phyloP scores from a whole-genome alignment of 768 basidiomycete genomes.

The Boletus insuetus region DNA sequence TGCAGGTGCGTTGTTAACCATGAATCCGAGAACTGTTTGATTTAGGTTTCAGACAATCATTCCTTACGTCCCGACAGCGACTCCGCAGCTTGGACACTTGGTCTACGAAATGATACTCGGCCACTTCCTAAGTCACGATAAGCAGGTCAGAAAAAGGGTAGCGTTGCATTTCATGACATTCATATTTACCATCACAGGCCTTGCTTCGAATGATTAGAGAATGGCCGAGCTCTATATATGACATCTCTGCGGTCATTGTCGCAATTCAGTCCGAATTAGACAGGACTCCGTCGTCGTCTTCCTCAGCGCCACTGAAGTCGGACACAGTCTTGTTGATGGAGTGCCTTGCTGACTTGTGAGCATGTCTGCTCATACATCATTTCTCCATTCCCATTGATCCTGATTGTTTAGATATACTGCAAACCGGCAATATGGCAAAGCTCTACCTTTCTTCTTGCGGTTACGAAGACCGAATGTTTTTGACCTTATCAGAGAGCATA shows the following conservation, averaged over 20 bases:
- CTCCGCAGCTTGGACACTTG: slow-evolving; percentile 75
- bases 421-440: slow-evolving; percentile 93
- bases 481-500: slow-evolving; percentile 89
- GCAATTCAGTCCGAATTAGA: slow-evolving; percentile 84
- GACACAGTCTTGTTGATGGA: slow-evolving; percentile 79
- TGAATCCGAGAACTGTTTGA: neutral
- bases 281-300: slow-evolving; percentile 47
- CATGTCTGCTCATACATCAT: neutral
- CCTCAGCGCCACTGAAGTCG: slow-evolving; percentile 40
- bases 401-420: slow-evolving; percentile 61
- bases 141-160: slow-evolving; percentile 43
- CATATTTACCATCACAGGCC: slow-evolving; percentile 42
- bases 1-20: slow-evolving; percentile 55
- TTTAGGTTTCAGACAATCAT: slow-evolving; percentile 64
- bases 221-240: slow-evolving; percentile 93
- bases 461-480: slow-evolving; percentile 88
- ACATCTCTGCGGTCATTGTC: slow-evolving; percentile 82
- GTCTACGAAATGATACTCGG: slow-evolving; percentile 96
- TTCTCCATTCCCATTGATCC: neutral
- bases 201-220: slow-evolving; percentile 74
- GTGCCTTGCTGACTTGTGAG: slow-evolving; percentile 86
- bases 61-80: slow-evolving; percentile 80
- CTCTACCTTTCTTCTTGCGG: slow-evolving; percentile 85
- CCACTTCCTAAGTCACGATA: slow-evolving; percentile 78
- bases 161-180: neutral